These are phyloP conservation scores for Vaccinium macrocarpon DNA, from an alignment of 148 eudicot species.

Conservation along the genomic window DNA sequence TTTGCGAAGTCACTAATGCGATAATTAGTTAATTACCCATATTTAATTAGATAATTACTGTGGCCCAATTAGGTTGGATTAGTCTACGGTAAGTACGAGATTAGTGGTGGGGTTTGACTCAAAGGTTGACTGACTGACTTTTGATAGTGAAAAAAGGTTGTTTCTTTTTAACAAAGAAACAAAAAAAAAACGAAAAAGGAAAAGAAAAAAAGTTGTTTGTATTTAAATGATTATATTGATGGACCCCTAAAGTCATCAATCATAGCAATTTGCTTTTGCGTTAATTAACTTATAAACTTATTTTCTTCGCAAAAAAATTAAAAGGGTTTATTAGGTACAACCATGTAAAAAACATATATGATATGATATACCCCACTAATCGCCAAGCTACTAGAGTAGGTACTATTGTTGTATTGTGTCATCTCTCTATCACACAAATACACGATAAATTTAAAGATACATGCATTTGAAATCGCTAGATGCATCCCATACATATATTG, in stretches of 20 bases:
- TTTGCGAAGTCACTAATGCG: neutral
- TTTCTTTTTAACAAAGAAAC: neutral
- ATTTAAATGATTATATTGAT: slow-evolving; percentile 12
- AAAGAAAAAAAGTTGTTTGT: slow-evolving; percentile 12
- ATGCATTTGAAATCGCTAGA: no score
- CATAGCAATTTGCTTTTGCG: slow-evolving; percentile 13
- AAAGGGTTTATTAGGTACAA: neutral
- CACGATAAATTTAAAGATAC: no score
- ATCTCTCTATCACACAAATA: neutral
- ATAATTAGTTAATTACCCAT: neutral
- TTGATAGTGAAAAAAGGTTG: neutral
- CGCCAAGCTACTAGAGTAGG: slow-evolving; percentile 4
- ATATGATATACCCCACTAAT: neutral
- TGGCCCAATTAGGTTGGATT: no score
- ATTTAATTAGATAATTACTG: neutral
- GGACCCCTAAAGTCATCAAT: slow-evolving; percentile 27
- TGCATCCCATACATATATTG: no score
- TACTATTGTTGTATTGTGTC: neutral
- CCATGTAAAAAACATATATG: neutral
- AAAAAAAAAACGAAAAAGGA: no score
- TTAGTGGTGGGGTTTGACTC: slow-evolving; percentile 15
- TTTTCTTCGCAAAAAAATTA: neutral
- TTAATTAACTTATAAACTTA: neutral
- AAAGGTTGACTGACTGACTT: slow-evolving; percentile 26
- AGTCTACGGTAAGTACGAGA: neutral